Evolutionary conservation across 257 asterid genomes (phyloP), one percentile per base, ranked within the genome.

Genomic region (Rhazya stricta): DNA sequence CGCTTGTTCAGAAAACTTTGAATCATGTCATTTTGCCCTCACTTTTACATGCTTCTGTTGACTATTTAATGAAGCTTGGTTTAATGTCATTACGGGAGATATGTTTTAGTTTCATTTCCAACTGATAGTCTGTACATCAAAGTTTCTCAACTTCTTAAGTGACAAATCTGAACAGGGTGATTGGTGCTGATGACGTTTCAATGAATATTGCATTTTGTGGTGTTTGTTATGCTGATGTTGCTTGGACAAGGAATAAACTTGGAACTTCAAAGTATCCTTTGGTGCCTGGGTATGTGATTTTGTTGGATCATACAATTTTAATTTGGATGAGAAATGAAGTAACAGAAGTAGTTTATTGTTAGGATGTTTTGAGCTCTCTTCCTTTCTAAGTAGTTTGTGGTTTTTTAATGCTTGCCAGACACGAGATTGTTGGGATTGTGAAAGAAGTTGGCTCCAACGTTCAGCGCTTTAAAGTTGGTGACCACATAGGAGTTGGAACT

Each of bases 401-500:
- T 36, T 54, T 58, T 81, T 67, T 62, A 78, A 19, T 73, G 39
- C 72, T 48, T 43, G 18, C 50, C 84, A 94, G 99, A 34, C 99
- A 94, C 73, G 98, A 94, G 88, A 94, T 94, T 75, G 85, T 82
- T 74, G 97, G 98, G 69, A 67, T 82, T 39, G 97, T 94, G 9
- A 85, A 69, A 41, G 85, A 86, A 79, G 90, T 90, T 65, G 98
- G 98, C 29, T 25, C 88, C 45, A 73, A 85, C 36, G 96, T 94
- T 10, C 56, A 76, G 73, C 75, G 88, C 62, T 91, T 89, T 54
- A 94, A 85, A 85, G 90, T 88, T 29, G 98, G 97, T 6, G 92
- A 94, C 21, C 83, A 51, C 37, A 88, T 92, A 13, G 99, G 97
- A 25, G 99, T 94, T 27, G 99, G 99, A 79, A 92, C 99, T 3